Base-by-base conservation (phyloP, 352 stramenopile species). In the Phytophthora sojae region DNA sequence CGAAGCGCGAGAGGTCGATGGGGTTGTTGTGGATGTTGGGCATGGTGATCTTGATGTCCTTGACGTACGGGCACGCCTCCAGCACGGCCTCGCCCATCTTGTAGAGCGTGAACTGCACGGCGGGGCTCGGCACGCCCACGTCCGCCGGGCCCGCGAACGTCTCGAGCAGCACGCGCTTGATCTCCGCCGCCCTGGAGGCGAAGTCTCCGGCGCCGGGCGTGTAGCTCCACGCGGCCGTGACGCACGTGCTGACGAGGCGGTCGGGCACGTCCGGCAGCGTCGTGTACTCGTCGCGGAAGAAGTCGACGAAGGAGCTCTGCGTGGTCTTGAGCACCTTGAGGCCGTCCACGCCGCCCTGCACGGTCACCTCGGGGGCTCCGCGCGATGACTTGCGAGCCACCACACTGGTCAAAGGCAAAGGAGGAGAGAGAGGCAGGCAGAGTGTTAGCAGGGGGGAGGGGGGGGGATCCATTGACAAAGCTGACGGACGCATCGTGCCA, bases 21-120 rank as follows among this genome's bases (percentile, higher is more conserved):
- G 91, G 89, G 32, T 96, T 77, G 76, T 97, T 96, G 81, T 97
- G 91, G 62, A 97, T 89, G 76, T 97, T 97, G 29, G 90, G 88
- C 83, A 93, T 93, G n/a, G 68, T 76, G 70, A 94, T 87, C 58
- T 65, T 88, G 62, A 96, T 89, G 67, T 91, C 81, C 65, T 87
- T 84, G 32, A 97, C 88, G 49, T 79, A 81, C 35, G 82, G 70
- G 54, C 81, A 87, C 56, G 80, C 75, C 50, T 91, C 77, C 53
- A 96, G 75, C 64, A 95, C 89, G 12, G 85, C 87, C 52, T 90
- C 79, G 52, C 88, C 91, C 90, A 97, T 97, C 72, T 96, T 82
- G 74, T 91, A 96, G 26, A 95, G 76, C 57, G 89, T 96, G 57
- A 76, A 85, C 79, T 97, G 90, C 53, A 97, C 89, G 1, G 90